Percentiles rank a stretch among this genome's conserved stretches.
These are phyloP conservation scores for Ramichloridium luteum DNA, from an alignment of 2,329 filamentous ascomycete genomes.

Conservation along the genomic window DNA sequence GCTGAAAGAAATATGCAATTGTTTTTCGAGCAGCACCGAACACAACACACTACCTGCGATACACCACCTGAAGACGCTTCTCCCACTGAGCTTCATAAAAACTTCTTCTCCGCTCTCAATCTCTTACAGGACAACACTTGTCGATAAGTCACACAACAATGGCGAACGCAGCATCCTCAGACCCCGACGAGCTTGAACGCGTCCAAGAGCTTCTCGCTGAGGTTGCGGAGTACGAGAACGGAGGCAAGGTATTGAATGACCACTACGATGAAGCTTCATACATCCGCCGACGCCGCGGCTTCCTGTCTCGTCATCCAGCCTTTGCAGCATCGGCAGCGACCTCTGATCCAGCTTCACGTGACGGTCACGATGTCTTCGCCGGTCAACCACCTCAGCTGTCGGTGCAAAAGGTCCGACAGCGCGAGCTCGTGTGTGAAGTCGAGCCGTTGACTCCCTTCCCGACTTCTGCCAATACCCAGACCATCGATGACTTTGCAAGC, in stretches of 20 bases:
- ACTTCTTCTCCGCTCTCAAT: too few species aligned
- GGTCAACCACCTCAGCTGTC: constrained; percentile 10
- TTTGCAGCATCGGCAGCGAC: constrained; percentile 3
- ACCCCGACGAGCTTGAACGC: too few species aligned
- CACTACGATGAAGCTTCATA: constrained; percentile 17
- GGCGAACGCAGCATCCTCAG: too few species aligned
- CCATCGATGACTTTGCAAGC: constrained; percentile 14
- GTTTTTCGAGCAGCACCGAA: too few species aligned
- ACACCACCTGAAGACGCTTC: too few species aligned
- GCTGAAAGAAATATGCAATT: too few species aligned
- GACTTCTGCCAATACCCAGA: constrained; percentile 18
- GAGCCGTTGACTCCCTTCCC: constrained; percentile 18
- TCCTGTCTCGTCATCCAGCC: constrained; percentile 14
- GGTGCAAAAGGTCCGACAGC: constrained; percentile 15
- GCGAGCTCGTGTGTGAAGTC: constrained; percentile 14
- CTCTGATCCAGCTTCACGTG: constrained; percentile 6
- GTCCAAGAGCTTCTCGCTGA: too few species aligned
- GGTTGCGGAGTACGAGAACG: constrained; percentile 10
- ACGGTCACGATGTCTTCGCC: constrained; percentile 15
- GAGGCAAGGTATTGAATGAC: constrained; percentile 16
- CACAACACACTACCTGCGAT: too few species aligned
- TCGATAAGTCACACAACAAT: too few species aligned
- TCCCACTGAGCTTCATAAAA: too few species aligned
- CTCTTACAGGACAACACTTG: too few species aligned
- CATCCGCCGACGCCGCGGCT: constrained; percentile 14